phyloP scores from a whole-genome alignment of 352 stramenopile species.

The Phytophthora colocasiae region DNA sequence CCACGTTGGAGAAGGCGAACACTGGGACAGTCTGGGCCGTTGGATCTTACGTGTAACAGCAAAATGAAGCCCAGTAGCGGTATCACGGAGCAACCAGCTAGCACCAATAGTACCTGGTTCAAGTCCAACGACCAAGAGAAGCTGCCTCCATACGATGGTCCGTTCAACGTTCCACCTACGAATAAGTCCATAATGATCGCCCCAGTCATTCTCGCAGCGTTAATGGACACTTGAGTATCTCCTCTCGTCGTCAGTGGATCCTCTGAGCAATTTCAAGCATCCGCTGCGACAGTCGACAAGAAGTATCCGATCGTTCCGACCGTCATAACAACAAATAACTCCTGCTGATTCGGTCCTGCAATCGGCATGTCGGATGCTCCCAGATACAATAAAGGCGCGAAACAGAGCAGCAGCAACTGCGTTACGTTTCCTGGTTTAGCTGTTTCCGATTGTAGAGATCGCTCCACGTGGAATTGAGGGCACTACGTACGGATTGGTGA shows the following conservation, averaged over 20 bases:
- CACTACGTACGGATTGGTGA: conserved; percentile 67
- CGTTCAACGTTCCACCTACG: conserved; percentile 62
- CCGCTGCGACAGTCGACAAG: conserved; percentile 83
- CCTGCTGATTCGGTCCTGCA: conserved; percentile 31
- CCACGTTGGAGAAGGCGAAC: conserved; percentile 23
- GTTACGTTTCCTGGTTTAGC: conserved; percentile 56
- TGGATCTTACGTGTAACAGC: conserved; percentile 59
- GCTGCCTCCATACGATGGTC: conserved; percentile 59
- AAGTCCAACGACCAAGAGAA: conserved; percentile 53
- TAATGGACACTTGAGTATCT: conserved; percentile 34
- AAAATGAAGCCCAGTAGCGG: conserved; percentile 59
- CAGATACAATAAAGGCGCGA: conserved; percentile 46
- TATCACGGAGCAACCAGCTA: conserved; percentile 45
- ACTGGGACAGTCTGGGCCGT: conserved; percentile 19
- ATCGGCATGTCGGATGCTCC: conserved; percentile 10
- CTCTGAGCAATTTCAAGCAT: conserved; percentile 78
- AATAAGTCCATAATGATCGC: conserved; percentile 61
- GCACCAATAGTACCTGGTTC: conserved; percentile 41
- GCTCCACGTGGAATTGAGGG: conserved; percentile 67
- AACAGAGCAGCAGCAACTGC: conserved; percentile 55
- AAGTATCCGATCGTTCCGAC: conserved; percentile 88
- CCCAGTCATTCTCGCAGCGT: too few relatives aligned
- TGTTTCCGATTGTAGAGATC: conserved; percentile 69
- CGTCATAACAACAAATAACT: conserved; percentile 78
- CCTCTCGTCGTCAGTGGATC: conserved; percentile 63